Conservation (phyloP, 805 yeast genomes). For the Barnettozyma wickerhamii region DNA sequence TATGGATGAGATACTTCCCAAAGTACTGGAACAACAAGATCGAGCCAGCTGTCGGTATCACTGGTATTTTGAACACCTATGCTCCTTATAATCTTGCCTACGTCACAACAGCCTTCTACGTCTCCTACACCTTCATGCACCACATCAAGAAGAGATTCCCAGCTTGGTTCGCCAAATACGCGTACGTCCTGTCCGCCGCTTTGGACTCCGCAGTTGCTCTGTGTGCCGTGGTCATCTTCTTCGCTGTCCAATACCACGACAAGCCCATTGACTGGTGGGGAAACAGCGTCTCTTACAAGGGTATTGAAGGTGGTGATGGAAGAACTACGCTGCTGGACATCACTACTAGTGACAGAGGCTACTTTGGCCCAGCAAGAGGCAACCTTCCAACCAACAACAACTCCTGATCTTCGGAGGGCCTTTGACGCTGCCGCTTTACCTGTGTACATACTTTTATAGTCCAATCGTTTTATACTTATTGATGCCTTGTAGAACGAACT, state of each 20-base stretch:
- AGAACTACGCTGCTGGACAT: neutral
- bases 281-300: constrained; percentile 35
- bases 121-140: constrained; percentile 42
- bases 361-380: constrained; percentile 21
- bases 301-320: constrained; percentile 32
- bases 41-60: constrained; percentile 48
- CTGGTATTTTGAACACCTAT: constrained; percentile 37
- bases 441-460: neutral
- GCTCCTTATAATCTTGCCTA: constrained; percentile 52
- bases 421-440: neutral
- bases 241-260: constrained; percentile 42
- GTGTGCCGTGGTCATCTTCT: constrained; percentile 47
- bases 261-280: constrained; percentile 63
- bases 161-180: constrained; percentile 51
- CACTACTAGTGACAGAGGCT: constrained; percentile 11
- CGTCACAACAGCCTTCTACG: constrained; percentile 26
- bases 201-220: constrained; percentile 61
- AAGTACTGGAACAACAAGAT: constrained; percentile 22
- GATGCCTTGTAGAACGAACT: too few relatives aligned
- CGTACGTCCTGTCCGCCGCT: constrained; percentile 50
- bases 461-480: too few relatives aligned
- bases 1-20: constrained; percentile 26
- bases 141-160: constrained; percentile 33
- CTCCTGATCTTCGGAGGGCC: neutral
- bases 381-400: constrained; percentile 10